Evolutionary conservation across 139 green algal genomes (phyloP), one percentile per base, ranked within the genome.

Genomic region (Chlamydomonas urium): DNA sequence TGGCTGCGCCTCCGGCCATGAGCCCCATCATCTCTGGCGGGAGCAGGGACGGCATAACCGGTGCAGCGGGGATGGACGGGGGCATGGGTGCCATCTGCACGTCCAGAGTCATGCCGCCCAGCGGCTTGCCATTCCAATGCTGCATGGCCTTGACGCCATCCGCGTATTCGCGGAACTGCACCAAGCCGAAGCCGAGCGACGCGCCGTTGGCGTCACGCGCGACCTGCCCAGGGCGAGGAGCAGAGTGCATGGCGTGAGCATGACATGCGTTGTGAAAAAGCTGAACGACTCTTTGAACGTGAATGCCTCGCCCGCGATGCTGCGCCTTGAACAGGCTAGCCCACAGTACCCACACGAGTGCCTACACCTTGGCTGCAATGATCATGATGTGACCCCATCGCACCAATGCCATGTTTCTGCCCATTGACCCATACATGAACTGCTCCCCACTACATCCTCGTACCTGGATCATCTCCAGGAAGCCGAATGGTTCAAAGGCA

Each of bases 71-170:
- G 4, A 68, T 19, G 19, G 60, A 6, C 19, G 60, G 17, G 4
- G 60, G 60, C 32, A 59, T 14, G 4, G 10, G 37, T 8, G 26
- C 66, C 47, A 73, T 62, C 47, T 38, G 10, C 29, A 73, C 66
- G 10, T 47, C 28, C 45, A 73, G 29, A 5, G 45, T 14, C 17
- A 14, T 17, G 4, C 38, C 66, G 4, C 28, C 66, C 24, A 73
- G 28, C 3, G 4, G 4, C 31, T 38, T 62, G 45, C 47, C 47
- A 42, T 73, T 73, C 66, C 66, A 62, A 26, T 65, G 45, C 66
- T 73, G 66, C 45, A 73, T 62, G 8, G 72, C 72, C 47, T 77
- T 77, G 42, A 61, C 45, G 14, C 36, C 72, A 28, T 77, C 72
- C 24, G 45, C 28, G 26, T 47, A 62, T 6, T 61, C 58, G 24